Percentiles rank a stretch among this genome's conserved stretches.
phyloP scores from a whole-genome alignment of 441 rosid species.

The Omphalea diandra region DNA sequence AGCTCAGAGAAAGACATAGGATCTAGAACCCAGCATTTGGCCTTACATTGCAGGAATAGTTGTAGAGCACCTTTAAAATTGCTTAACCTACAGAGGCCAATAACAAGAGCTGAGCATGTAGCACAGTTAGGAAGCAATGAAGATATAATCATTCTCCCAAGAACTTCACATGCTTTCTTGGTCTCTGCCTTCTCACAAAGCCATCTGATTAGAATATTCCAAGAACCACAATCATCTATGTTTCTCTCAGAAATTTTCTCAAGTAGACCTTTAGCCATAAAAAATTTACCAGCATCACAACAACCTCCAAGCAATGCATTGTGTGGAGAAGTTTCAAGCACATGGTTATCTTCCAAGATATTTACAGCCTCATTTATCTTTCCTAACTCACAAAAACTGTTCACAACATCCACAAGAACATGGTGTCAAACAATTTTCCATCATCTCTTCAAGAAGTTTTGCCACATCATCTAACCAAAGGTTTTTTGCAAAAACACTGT shows the following conservation, averaged over 20 bases:
- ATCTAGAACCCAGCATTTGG: constrained; percentile 41
- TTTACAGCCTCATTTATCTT: constrained; percentile 31
- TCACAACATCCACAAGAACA: constrained; percentile 37
- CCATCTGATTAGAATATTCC: constrained; percentile 54
- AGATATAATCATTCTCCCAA: constrained; percentile 44
- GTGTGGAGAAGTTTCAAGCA: constrained; percentile 34
- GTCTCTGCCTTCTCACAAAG: constrained; percentile 37
- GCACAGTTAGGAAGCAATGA: constrained; percentile 36
- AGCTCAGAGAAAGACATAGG: constrained; percentile 42
- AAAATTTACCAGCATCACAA: constrained; percentile 38
- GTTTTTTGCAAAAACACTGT: constrained; percentile 39
- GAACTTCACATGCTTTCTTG: constrained; percentile 41
- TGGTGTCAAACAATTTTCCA: constrained; percentile 28
- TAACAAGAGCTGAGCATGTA: constrained; percentile 46
- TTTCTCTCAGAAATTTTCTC: constrained; percentile 38
- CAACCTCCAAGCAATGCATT: constrained; percentile 51
- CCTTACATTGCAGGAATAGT: constrained; percentile 29
- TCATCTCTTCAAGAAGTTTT: constrained; percentile 43
- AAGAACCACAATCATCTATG: constrained; percentile 44
- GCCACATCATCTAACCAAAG: constrained; percentile 38
- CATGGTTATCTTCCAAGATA: constrained; percentile 44
- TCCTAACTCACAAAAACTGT: constrained; percentile 38
- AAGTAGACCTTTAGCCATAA: constrained; percentile 34
- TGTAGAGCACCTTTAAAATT: constrained; percentile 34
- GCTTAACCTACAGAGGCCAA: constrained; percentile 40